Evolutionary conservation across 176 grass and related monocot genomes (phyloP), one percentile per base, ranked within the genome.

Genomic region (Pontederia paniculata): DNA sequence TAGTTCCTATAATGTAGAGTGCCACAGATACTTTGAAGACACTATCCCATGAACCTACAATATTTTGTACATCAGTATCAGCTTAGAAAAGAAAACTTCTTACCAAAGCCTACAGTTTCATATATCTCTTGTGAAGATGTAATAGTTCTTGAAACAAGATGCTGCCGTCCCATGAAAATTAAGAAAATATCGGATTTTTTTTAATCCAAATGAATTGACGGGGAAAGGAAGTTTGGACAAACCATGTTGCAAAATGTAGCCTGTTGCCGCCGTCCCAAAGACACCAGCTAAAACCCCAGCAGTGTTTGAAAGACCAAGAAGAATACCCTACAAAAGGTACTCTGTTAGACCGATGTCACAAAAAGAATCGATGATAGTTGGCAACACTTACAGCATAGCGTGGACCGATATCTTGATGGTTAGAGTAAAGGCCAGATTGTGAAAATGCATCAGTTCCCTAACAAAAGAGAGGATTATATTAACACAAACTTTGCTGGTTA

Each of bases 221-320:
- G 56, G 16, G 45, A 21, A 44, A 20, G 45, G 19, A 62, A 12
- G 37, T 58, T 48, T 57, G 44, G 18, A 13, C 56, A 48, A 54
- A 97, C 93, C 93, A 51, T 97, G 86, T 57, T 97, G 86, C 80
- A 97, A 75, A 45, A 97, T 97, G 77, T 91, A 97, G 74, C 93
- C 86, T 54, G 86, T 91, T 65, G 83, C 80, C 21, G 86, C 83
- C 22, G 93, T 91, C 44, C 93, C 93, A 72, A 97, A 78, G 48
- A 91, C 93, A 77, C 93, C 93, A 42, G 93, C 93, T 58, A 97
- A 64, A 72, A 97, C 86, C 42, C 93, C 93, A 42, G 86, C 93
- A 0, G 93, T 97, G 57, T 97, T 97, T 47, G 86, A 97, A 56
- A 84, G 93, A 74, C 86, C 93, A 63, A 90, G 83, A 22, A 91